These are phyloP conservation scores for Usnea hakonensis DNA, from an alignment of 495 filamentous ascomycete species.

Conservation along the genomic window DNA sequence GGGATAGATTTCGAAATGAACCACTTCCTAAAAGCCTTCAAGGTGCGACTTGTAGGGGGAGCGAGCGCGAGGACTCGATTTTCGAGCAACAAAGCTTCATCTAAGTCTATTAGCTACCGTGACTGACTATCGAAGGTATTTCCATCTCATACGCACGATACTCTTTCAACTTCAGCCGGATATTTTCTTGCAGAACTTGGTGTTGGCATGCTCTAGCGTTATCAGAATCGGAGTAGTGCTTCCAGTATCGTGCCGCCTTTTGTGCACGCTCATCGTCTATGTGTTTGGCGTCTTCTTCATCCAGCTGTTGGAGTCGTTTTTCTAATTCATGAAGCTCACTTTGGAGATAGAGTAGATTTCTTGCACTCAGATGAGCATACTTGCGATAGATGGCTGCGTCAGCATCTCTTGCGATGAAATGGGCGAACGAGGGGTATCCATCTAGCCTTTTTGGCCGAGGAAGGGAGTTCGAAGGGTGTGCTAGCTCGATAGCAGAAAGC, in stretches of 20 bases:
- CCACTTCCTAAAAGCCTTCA: neutral
- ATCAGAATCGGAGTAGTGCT: neutral
- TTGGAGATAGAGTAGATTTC: constrained; percentile 18
- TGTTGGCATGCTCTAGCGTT: neutral
- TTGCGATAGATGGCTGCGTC: constrained; percentile 13
- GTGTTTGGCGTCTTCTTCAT: neutral
- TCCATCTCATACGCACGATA: neutral
- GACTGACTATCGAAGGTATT: neutral
- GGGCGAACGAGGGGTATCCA: constrained; percentile 13
- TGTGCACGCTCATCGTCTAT: neutral
- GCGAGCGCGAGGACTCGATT: neutral
- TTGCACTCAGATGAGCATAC: constrained; percentile 11
- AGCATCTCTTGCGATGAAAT: constrained; percentile 14
- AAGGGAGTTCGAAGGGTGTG: neutral
- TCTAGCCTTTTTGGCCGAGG: neutral
- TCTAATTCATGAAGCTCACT: constrained; percentile 13
- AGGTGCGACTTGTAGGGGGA: neutral
- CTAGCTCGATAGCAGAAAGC: neutral
- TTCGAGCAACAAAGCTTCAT: neutral
- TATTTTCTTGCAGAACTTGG: neutral
- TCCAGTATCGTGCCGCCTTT: neutral
- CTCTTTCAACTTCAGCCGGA: neutral
- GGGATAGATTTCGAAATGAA: neutral
- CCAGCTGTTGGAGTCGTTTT: neutral
- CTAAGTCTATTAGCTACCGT: neutral